A percentile compares a stretch with the other conserved stretches of the same genome.
These are phyloP conservation scores for Diddensiella caesifluorescens DNA, from an alignment of 805 yeast genomes.

Conservation along the genomic window DNA sequence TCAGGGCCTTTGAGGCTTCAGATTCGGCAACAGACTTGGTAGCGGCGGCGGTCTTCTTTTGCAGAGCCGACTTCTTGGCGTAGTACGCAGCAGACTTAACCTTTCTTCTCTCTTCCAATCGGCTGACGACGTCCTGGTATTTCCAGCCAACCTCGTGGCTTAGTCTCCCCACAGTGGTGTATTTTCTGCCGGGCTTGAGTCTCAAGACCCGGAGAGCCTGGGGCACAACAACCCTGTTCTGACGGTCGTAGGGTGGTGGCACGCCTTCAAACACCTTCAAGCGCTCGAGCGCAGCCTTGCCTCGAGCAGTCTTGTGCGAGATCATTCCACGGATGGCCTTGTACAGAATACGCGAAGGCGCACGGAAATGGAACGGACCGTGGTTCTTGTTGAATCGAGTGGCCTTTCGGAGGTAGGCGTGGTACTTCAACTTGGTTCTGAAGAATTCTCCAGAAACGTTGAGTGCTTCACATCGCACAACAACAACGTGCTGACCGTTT, in stretches of 20 bases:
- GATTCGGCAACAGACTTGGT: conserved; percentile 81
- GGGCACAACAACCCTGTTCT: conserved; percentile 99
- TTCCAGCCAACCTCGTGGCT: conserved; percentile 99
- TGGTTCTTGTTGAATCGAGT: conserved; percentile 97
- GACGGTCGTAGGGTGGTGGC: conserved; percentile 99
- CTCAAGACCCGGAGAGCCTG: conserved; percentile 98
- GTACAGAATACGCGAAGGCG: conserved; percentile 99
- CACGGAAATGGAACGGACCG: conserved; percentile 99
- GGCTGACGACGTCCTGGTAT: conserved; percentile 96
- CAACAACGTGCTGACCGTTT: conserved; percentile 96
- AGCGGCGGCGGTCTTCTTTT: conserved; percentile 87
- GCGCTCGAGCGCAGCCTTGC: conserved; percentile 99
- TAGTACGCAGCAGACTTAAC: conserved; percentile 98
- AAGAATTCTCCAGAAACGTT: conserved; percentile 99
- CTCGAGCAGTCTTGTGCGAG: conserved; percentile 99
- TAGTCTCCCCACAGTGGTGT: conserved; percentile 96
- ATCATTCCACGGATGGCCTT: conserved; percentile 99
- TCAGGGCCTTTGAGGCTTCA: conserved; percentile 88
- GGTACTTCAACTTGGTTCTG: conserved; percentile 99
- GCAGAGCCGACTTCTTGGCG: conserved; percentile 96
- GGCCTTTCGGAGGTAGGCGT: conserved; percentile 99
- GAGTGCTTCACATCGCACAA: conserved; percentile 94
- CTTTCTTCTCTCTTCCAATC: conserved; percentile 99
- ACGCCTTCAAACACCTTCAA: conserved; percentile 99
- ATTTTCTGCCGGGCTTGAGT: conserved; percentile 99